Evolutionary conservation across 2,329 filamentous ascomycete genomes (phyloP), one percentile per base, ranked within the genome.

Genomic region (Fusarium fujikuroi): DNA sequence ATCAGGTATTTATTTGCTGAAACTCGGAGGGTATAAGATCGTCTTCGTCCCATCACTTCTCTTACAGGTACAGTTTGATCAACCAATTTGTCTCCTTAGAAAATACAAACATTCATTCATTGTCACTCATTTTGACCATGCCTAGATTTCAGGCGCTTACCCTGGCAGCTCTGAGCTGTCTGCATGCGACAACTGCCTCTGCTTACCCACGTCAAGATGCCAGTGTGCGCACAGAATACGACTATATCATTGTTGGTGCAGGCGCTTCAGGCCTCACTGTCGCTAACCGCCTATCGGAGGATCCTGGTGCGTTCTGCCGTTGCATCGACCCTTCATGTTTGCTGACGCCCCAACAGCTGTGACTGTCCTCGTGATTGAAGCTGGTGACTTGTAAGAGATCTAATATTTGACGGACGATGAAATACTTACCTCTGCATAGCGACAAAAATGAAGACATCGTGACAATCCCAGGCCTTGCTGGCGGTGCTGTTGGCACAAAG

Each of bases 401-500:
- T 14, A 4, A 8, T 4, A 12, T 36, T 36, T 36, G 34, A 36
- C 15, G 15, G 8, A 36, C 15, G 34, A 36, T 15, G 6, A 36
- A 36, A 36, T 15, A 36, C 34, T 36, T 7, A 36, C 34, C 34
- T 16, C 32, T 2, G 30, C 10, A 9, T 5, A 76, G 75, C 7
- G 75, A 76, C 28, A 56, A 49, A 0, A 69, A 73, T 14, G 75
- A 76, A 49, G 70, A 75, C 16, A 76, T 53, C 18, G 42, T 76
- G 30, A 77, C 67, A 1, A 71, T 76, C 21, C 75, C 75, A 1
- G 75, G 73, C 11, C 70, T 76, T 10, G 75, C 73, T 6, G 75
- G 75, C 2, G 67, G 75, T 30, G 75, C 75, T 16, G 43, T 77
- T 9, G 75, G 75, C 5, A 76, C 75, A 4, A 76, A 75, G 25